Evolutionary conservation across 164 flowering plant species (phyloP), one percentile per base, ranked within the genome.

Genomic region (Aristolochia californica): DNA sequence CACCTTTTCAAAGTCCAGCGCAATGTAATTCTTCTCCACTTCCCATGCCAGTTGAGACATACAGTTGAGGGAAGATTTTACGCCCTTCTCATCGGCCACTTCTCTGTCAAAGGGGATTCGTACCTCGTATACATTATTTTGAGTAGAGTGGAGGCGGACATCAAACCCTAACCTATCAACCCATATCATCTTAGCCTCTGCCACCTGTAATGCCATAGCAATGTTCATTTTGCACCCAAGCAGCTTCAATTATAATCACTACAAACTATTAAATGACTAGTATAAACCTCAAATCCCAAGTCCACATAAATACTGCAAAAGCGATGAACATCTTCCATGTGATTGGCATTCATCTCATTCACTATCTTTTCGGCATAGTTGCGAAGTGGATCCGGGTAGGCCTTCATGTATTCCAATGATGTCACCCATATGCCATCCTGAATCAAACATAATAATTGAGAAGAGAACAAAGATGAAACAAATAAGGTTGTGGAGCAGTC

Each of bases 11-110:
- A 88, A 86, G 48, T 83, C 83, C 5, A 78, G 79, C 7, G 27
- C 63, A 52, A 70, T 68, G 61, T 71, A 81, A 64, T 77, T 80
- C 74, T 77, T 88, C 68, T 88, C 98, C 38, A 86, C 87, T 66
- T 91, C 96, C 98, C 96, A 91, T 7, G 96, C 96, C 58, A 79
- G 79, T 73, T 91, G 96, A 52, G 98, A 84, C 96, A 88, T 83
- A 27, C 91, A 72, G 61, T 88, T 91, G 61, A 91, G 82, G 18
- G 96, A 75, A 48, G 96, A 91, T 67, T 84, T 91, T 43, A 77
- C 93, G 56, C 83, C 83, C 72, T 83, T 88, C 76, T 80, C 90
- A 58, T 88, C 88, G 1, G 79, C 61, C 27, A 91, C 96, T 77
- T 91, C 95, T 67, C 83, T 69, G 20, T 91, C 93, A 69, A 91